A percentile compares a stretch with the other conserved stretches of the same genome.
Evolutionary conservation across 176 grass and related monocot species (phyloP).

Genomic region (Musa beccarii): DNA sequence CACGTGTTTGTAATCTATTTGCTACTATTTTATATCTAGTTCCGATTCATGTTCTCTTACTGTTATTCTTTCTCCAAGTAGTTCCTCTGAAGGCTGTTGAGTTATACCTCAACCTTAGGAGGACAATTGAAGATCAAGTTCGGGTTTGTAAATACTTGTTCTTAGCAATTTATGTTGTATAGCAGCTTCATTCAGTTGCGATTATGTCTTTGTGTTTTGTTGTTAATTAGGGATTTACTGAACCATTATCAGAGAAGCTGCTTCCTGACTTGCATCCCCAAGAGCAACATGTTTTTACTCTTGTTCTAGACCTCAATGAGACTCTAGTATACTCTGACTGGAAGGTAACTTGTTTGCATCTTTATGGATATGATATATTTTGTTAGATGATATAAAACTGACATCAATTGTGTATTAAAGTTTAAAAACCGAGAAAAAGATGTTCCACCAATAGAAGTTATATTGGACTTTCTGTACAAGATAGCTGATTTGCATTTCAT

Average conservation of each 20-base stretch:
- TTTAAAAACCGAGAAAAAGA: too few species aligned
- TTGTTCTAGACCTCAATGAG: constrained; percentile 95
- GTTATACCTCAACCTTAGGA: constrained; percentile 52
- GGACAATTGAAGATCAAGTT: constrained; percentile 64
- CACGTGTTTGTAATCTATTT: not conserved
- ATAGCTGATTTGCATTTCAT: too few species aligned
- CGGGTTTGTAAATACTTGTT: constrained; percentile 40
- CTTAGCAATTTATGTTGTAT: not conserved
- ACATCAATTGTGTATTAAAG: too few species aligned
- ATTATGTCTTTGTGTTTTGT: not conserved
- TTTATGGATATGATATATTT: too few species aligned
- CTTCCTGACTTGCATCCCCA: constrained; percentile 71
- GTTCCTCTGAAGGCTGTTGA: constrained; percentile 60
- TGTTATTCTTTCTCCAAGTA: constrained; percentile 27
- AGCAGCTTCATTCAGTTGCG: constrained; percentile 15
- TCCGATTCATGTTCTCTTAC: not conserved
- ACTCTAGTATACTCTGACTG: constrained; percentile 91
- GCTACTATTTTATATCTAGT: not conserved
- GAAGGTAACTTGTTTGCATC: constrained; percentile 41
- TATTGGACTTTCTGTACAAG: too few species aligned
- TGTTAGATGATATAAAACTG: too few species aligned
- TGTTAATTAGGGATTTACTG: constrained; percentile 70
- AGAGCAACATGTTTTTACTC: constrained; percentile 55
- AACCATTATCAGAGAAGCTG: constrained; percentile 91
- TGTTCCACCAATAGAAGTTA: too few species aligned